Percentiles rank a stretch among this genome's conserved stretches.
phyloP scores from a whole-genome alignment of 2,329 filamentous ascomycete genomes.

The Ascochyta clinopodiicola region DNA sequence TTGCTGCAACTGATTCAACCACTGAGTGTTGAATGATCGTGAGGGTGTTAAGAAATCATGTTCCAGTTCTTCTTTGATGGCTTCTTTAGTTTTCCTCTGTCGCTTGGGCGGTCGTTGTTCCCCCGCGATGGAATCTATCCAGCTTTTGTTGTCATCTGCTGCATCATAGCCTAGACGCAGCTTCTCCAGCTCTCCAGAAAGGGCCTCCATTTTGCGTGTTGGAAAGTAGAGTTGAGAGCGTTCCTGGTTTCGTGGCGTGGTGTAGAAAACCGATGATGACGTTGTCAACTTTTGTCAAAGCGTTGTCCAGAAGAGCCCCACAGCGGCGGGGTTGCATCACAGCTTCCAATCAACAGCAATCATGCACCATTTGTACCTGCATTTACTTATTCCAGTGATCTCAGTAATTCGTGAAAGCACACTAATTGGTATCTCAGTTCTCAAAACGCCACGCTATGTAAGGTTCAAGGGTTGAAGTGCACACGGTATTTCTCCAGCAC shows the following conservation, averaged over 20 bases:
- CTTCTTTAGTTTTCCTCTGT: constrained; percentile 62
- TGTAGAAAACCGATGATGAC: constrained; percentile 30
- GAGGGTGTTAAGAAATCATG: constrained; percentile 80
- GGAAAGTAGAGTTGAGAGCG: constrained; percentile 10
- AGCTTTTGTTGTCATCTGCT: constrained; percentile 33
- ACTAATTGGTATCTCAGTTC: background rate
- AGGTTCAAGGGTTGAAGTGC: background rate
- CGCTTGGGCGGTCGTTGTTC: constrained; percentile 60
- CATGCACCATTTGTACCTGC: constrained; percentile 1
- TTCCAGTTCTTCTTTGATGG: constrained; percentile 75
- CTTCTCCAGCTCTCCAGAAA: constrained; percentile 59
- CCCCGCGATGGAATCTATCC: constrained; percentile 67
- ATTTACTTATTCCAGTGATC: background rate
- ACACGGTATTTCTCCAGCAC: background rate
- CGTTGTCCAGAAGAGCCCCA: constrained; percentile 15
- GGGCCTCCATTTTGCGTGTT: constrained; percentile 40
- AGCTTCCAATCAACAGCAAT: background rate
- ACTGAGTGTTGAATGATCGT: constrained; percentile 77
- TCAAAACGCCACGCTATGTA: constrained; percentile 39
- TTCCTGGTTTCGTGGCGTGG: constrained; percentile 16
- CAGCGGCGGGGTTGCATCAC: constrained; percentile 7
- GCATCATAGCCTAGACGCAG: constrained; percentile 54
- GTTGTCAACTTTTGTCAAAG: constrained; percentile 17
- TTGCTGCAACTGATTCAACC: constrained; percentile 90
- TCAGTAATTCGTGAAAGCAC: background rate